A percentile compares a stretch with the other conserved stretches of the same genome.
Evolutionary conservation across 768 basidiomycete genomes (phyloP).

Genomic region (Glaciozyma antarctica): DNA sequence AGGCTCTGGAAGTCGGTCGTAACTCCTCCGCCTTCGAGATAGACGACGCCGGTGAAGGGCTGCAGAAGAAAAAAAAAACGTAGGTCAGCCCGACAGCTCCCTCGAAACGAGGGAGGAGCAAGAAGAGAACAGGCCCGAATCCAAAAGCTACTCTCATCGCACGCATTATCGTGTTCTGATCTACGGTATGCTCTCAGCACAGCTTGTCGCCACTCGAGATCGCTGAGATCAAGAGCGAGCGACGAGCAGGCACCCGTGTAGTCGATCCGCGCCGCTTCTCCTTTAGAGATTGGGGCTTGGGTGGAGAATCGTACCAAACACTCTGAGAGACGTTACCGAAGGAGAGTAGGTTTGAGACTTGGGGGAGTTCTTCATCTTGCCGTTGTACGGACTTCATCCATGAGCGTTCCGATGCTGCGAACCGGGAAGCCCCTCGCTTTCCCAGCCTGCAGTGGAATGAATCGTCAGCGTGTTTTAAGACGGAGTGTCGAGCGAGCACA

Average conservation of each 20-base stretch:
- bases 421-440: slow-evolving; percentile 29
- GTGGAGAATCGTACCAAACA: too few species aligned
- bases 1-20: slow-evolving; percentile 29
- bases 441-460: slow-evolving; percentile 1
- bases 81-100: background rate
- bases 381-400: background rate
- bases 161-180: background rate
- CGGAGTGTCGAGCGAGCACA: background rate
- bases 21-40: slow-evolving; percentile 30
- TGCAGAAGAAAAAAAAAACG: background rate
- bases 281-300: too few species aligned
- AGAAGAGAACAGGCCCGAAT: background rate
- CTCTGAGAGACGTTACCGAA: background rate
- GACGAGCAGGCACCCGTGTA: too few species aligned
- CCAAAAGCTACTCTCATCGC: background rate
- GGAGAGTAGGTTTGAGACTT: background rate
- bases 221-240: too few species aligned
- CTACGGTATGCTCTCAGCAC: too few species aligned
- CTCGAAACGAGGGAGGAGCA: background rate
- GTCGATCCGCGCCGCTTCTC: too few species aligned
- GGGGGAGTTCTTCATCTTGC: background rate
- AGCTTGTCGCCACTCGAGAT: too few species aligned
- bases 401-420: slow-evolving; percentile 22
- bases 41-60: slow-evolving; percentile 35
- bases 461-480: background rate